phyloP scores from a whole-genome alignment of 78 protist genomes.

The Polysphondylium violaceum region DNA sequence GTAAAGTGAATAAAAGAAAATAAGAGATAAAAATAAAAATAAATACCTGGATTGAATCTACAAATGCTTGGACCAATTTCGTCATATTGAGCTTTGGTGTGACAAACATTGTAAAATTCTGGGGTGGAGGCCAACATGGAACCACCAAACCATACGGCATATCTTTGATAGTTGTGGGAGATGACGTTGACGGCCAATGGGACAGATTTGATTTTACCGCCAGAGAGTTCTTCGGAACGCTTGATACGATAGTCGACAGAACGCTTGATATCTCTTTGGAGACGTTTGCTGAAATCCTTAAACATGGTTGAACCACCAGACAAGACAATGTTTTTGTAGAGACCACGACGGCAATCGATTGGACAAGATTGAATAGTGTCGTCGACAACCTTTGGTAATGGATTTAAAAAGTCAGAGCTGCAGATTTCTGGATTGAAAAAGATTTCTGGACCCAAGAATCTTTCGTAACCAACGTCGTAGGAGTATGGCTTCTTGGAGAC shows the following conservation, averaged over 20 bases:
- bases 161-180: conserved; percentile 95
- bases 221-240: conserved; percentile 79
- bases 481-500: conserved; percentile 88
- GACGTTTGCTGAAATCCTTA: conserved; percentile 96
- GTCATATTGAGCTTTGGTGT: conserved; percentile 96
- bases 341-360: conserved; percentile 96
- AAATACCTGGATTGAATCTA: conserved; percentile 92
- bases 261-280: conserved; percentile 94
- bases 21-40: no score
- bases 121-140: conserved; percentile 95
- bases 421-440: conserved; percentile 99
- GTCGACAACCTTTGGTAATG: conserved; percentile 96
- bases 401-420: conserved; percentile 91
- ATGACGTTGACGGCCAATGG: conserved; percentile 97
- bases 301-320: conserved; percentile 99
- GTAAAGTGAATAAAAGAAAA: no score
- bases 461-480: conserved; percentile 98
- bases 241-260: conserved; percentile 87
- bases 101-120: conserved; percentile 92
- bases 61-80: conserved; percentile 97
- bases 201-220: conserved; percentile 88
- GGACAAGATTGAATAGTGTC: conserved; percentile 95
- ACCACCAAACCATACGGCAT: conserved; percentile 99
- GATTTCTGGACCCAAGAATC: conserved; percentile 99
- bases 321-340: conserved; percentile 97